phyloP scores from a whole-genome alignment of 257 asterid genomes.

The Petunia axillaris region DNA sequence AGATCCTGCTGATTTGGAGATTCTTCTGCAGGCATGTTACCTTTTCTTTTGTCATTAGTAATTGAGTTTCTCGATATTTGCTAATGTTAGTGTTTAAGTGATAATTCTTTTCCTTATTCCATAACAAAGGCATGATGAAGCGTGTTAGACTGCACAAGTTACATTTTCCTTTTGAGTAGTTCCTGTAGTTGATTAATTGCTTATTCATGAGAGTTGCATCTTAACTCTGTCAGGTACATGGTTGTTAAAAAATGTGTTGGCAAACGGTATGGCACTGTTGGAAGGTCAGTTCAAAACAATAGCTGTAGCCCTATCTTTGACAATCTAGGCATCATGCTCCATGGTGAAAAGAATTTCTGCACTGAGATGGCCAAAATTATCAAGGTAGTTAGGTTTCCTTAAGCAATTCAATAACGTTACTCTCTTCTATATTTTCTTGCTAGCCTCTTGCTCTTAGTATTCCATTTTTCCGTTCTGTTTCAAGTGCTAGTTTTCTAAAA shows the following conservation, averaged over 20 bases:
- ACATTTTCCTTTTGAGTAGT: constrained; percentile 4
- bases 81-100: background rate
- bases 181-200: background rate
- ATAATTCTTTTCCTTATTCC: constrained; percentile 17
- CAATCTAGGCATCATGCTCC: constrained; percentile 69
- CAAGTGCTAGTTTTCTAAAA: constrained; percentile 15
- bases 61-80: background rate
- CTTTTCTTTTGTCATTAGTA: constrained; percentile 1
- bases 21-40: background rate
- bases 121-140: constrained; percentile 9
- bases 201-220: constrained; percentile 2
- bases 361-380: constrained; percentile 55
- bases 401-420: background rate
- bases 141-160: constrained; percentile 2
- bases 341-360: constrained; percentile 63
- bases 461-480: constrained; percentile 17
- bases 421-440: background rate
- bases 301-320: constrained; percentile 51
- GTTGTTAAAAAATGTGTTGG: constrained; percentile 51
- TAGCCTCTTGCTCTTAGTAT: background rate
- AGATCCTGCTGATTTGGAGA: constrained; percentile 3
- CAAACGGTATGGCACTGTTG: constrained; percentile 39
- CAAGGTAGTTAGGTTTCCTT: constrained; percentile 51
- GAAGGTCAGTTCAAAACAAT: constrained; percentile 40
- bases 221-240: constrained; percentile 54